These are phyloP conservation scores for Aristolochia contorta DNA, from an alignment of 164 flowering plant genomes.

Conservation along the genomic window DNA sequence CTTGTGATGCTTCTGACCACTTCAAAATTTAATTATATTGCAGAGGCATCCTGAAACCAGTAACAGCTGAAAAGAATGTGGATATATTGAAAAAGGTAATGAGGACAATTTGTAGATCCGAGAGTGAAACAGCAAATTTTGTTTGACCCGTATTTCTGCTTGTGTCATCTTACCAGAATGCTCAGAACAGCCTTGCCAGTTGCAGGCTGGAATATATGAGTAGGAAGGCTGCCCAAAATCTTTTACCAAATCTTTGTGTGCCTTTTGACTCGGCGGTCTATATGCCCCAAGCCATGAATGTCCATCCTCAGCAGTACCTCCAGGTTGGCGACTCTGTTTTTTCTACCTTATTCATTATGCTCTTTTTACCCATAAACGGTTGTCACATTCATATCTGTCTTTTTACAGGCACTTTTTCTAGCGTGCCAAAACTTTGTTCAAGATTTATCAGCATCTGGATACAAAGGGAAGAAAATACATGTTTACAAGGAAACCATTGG, in stretches of 20 bases:
- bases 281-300: constrained; percentile 89
- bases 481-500: constrained; percentile 44
- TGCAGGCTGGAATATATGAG: constrained; percentile 62
- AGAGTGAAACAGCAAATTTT: neutral
- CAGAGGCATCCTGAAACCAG: constrained; percentile 94
- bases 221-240: constrained; percentile 40
- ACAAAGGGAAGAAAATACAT: constrained; percentile 29
- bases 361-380: neutral
- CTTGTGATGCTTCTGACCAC: neutral
- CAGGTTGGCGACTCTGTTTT: constrained; percentile 33
- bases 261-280: constrained; percentile 66
- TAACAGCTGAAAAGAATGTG: constrained; percentile 48
- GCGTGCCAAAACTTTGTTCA: constrained; percentile 59
- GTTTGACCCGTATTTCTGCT: constrained; percentile 1
- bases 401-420: constrained; percentile 58
- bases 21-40: constrained; percentile 4
- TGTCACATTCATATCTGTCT: neutral
- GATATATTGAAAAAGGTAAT: constrained; percentile 50
- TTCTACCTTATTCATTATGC: neutral
- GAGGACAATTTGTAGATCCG: neutral
- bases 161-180: constrained; percentile 48
- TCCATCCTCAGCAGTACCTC: constrained; percentile 70
- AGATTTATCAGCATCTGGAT: constrained; percentile 23
- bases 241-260: constrained; percentile 50
- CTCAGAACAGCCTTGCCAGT: constrained; percentile 55